Evolutionary conservation across 345 rosid species (phyloP), one percentile per base, ranked within the genome.

Genomic region (Eucalyptus sp.): DNA sequence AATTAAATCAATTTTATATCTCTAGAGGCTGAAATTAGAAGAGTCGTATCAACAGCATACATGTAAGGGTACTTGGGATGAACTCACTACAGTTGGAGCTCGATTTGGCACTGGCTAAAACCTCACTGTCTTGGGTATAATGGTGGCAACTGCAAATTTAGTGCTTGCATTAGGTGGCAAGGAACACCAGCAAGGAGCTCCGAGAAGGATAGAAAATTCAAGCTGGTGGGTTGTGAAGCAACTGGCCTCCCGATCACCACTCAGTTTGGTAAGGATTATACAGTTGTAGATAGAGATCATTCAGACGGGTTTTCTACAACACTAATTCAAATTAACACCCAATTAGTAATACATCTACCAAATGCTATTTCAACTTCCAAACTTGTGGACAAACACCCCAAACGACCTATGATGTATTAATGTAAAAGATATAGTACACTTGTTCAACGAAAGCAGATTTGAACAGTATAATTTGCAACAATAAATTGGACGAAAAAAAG

Each of bases 71-170:
- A 96, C 98, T 96, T 88, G 91, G 25, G 92, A 92, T 89, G 93
- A 85, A 88, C 87, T 58, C 62, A 88, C 88, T 14, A 90, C 52
- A 89, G 93, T 60, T 62, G 93, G 90, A 93, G 89, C 87, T 41
- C 54, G 90, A 89, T 90, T 93, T 51, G 86, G 86, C 62, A 86
- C 88, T 50, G 94, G 93, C 93, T 92, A 93, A 90, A 96, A 94
- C 92, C 96, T 94, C 29, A 93, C 89, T 12, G 97, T 94, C 93
- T 96, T 96, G 52, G 97, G 97, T 92, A 94, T 96, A 90, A 97
- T 92, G 46, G 96, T 95, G 51, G 95, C 90, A 87, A 94, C 93
- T 60, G 93, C 87, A 71, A 87, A 92, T 89, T 93, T 94, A 27
- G 93, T 88, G 87, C 91, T 62, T 7, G 86, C 68, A 29, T 90